These are phyloP conservation scores for Dorcoceras hygrometricum DNA, from an alignment of 257 asterid species.

Conservation along the genomic window DNA sequence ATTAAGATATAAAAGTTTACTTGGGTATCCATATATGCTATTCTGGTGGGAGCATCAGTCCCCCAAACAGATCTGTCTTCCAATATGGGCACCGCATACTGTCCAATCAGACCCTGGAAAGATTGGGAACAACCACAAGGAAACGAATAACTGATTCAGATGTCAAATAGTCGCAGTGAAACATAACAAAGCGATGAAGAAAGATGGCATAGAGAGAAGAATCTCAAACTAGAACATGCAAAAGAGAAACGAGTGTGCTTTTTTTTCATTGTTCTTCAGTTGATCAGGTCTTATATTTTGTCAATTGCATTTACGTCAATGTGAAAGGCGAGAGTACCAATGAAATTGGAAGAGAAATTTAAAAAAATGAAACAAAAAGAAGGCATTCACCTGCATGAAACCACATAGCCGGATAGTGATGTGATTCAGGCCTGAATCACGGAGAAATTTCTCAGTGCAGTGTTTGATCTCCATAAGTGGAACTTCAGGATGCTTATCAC, in stretches of 20 bases:
- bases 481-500: slow-evolving; percentile 98
- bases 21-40: slow-evolving; percentile 99
- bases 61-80: slow-evolving; percentile 99
- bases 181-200: slow-evolving; percentile 7
- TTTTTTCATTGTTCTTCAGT: neutral
- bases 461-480: slow-evolving; percentile 98
- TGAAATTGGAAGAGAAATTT: slow-evolving; percentile 8
- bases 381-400: slow-evolving; percentile 85
- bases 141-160: slow-evolving; percentile 16
- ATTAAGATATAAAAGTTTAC: slow-evolving; percentile 34
- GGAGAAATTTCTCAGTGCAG: slow-evolving; percentile 89
- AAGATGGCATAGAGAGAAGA: neutral
- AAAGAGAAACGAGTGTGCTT: too few species aligned
- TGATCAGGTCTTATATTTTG: slow-evolving; percentile 7
- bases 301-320: slow-evolving; percentile 10
- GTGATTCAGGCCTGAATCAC: slow-evolving; percentile 76
- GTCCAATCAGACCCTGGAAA: slow-evolving; percentile 89
- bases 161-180: slow-evolving; percentile 11
- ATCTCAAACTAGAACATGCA: neutral
- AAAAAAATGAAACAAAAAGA: slow-evolving; percentile 10
- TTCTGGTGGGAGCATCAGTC: slow-evolving; percentile 97
- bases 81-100: slow-evolving; percentile 93
- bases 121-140: slow-evolving; percentile 19
- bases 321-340: slow-evolving; percentile 15
- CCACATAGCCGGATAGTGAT: slow-evolving; percentile 86